Evolutionary conservation across 495 filamentous ascomycete species (phyloP), one percentile per base, ranked within the genome.

Genomic region (Talaromyces ruber): DNA sequence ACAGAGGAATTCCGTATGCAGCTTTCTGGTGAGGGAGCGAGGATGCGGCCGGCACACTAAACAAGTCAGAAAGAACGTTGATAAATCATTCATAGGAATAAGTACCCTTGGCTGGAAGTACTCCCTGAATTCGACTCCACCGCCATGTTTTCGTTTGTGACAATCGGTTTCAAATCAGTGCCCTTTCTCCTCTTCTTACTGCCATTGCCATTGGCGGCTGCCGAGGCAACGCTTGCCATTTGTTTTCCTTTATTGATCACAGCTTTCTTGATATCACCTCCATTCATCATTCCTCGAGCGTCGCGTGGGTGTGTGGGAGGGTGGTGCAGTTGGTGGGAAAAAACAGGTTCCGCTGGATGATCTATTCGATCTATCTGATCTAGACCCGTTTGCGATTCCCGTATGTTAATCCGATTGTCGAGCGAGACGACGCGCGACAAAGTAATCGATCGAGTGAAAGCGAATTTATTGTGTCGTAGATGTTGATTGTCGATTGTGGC

Each of bases 101-200:
- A 77, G 68, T 76, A 87, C 84, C 78, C 81, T 74, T 84, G 77
- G 66, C 74, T 84, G 61, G 71, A 69, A 58, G 70, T 70, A 69
- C 68, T 67, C 63, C 69, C 67, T 43, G 74, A 67, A 60, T 72
- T 69, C 65, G 73, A 72, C 62, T 75, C 72, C 63, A 68, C 68
- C 56, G 63, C 63, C 55, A 75, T 69, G 59, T 79, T 79, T 64
- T 95, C 91, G 53, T 85, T 92, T 22, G 90, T 95, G 76, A 93
- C 90, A 78, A 95, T 95, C 64, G 91, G 91, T 76, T 93, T 95
- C 68, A 93, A 71, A 61, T 91, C 89, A 64, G 90, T 84, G 56
- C 84, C 89, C 79, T 92, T 92, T 83, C 88, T 91, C 79, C 90
- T 86, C 81, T 92, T 93, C 81, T 93, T 93, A 63, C 75, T 75